phyloP scores from a whole-genome alignment of 176 grass and related monocot species.

The Microstegium vimineum region DNA sequence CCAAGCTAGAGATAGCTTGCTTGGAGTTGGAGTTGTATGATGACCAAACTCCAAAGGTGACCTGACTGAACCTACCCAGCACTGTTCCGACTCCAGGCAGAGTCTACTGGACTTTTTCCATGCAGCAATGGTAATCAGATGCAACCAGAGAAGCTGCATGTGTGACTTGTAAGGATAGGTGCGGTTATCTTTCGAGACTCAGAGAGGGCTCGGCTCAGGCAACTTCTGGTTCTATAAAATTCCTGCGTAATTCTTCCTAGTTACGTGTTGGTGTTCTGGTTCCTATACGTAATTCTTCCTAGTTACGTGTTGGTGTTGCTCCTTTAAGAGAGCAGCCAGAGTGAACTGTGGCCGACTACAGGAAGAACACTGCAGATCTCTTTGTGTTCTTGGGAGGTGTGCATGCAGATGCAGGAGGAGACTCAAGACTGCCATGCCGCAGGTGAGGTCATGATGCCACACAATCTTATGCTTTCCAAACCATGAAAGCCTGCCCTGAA shows the following conservation, averaged over 20 bases:
- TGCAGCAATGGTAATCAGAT: slow-evolving; percentile 22
- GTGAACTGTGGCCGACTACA: slow-evolving; percentile 32
- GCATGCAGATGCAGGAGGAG: slow-evolving; percentile 19
- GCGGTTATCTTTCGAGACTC: slow-evolving; percentile 29
- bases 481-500: slow-evolving; percentile 44
- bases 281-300: too few species aligned
- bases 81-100: not conserved
- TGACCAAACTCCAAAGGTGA: not conserved
- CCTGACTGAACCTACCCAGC: not conserved
- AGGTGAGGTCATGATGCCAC: slow-evolving; percentile 10
- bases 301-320: slow-evolving; percentile 32
- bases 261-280: too few species aligned
- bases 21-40: not conserved
- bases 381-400: slow-evolving; percentile 32
- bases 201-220: too few species aligned
- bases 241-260: too few species aligned
- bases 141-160: slow-evolving; percentile 8
- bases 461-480: slow-evolving; percentile 47
- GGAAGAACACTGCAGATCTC: slow-evolving; percentile 52
- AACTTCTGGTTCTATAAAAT: too few species aligned
- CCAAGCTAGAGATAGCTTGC: not conserved
- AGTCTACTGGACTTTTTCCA: not conserved
- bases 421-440: slow-evolving; percentile 5
- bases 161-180: not conserved
- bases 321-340: slow-evolving; percentile 41